These are phyloP conservation scores for Prinsepia uniflora DNA, from an alignment of 306 rosid species.

Conservation along the genomic window DNA sequence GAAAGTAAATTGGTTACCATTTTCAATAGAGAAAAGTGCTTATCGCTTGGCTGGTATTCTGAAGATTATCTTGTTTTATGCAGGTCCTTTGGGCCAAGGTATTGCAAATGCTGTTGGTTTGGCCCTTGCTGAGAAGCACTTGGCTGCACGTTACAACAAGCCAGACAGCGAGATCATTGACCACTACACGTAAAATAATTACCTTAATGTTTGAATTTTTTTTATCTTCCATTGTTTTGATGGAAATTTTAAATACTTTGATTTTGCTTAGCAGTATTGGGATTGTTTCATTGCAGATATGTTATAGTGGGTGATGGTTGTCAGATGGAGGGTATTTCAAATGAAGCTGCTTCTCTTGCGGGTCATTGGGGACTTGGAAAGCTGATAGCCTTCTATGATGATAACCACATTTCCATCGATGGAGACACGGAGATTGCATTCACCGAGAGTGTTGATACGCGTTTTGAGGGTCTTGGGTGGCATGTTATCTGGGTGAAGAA, in stretches of 20 bases:
- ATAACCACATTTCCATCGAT: slow-evolving; percentile 97
- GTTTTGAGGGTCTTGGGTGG: slow-evolving; percentile 98
- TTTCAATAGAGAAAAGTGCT: not conserved
- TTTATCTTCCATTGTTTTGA: not conserved
- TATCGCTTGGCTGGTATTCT: not conserved
- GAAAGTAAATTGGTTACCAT: not conserved
- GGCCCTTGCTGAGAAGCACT: slow-evolving; percentile 97
- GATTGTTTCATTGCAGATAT: slow-evolving; percentile 46
- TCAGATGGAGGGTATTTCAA: slow-evolving; percentile 96
- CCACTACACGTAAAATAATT: slow-evolving; percentile 78
- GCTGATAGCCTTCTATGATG: slow-evolving; percentile 90
- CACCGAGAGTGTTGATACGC: slow-evolving; percentile 80
- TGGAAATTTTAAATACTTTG: not conserved
- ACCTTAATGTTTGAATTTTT: not conserved
- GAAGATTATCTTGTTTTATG: slow-evolving; percentile 12
- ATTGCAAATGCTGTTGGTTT: slow-evolving; percentile 96
- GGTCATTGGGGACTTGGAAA: slow-evolving; percentile 99
- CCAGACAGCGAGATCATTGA: slow-evolving; percentile 84
- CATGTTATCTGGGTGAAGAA: slow-evolving; percentile 97
- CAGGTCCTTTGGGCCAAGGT: slow-evolving; percentile 99
- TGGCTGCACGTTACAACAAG: slow-evolving; percentile 94
- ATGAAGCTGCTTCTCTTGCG: slow-evolving; percentile 89
- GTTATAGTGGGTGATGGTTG: slow-evolving; percentile 89
- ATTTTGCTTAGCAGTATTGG: slow-evolving; percentile 14
- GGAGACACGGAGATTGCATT: slow-evolving; percentile 93